Base-by-base conservation (phyloP, 768 basidiomycete genomes). In the Lactarius akahatsu region DNA sequence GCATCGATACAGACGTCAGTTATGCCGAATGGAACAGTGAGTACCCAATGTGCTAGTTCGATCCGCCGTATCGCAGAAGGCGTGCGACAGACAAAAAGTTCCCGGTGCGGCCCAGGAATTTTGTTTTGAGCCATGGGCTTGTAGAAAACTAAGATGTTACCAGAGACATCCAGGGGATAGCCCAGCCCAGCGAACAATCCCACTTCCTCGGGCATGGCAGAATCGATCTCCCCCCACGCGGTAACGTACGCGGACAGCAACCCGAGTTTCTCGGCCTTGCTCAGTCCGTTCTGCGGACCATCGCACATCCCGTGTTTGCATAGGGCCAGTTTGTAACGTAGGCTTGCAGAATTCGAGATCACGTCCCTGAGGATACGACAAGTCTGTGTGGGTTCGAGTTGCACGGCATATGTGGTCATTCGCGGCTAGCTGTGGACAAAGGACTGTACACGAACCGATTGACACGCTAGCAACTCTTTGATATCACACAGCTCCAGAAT, bases 271-370 rank as follows among this genome's bases (percentile, higher is more conserved):
- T 67, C 58, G 5, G 66, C 66, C 23, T 57, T 45, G 58, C 15
- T 59, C 20, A 67, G 3, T 30, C 56, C 34, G 56, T 11, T 11
- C 8, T 6, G 13, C 8, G 28, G 11, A 45, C 23, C 52, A 15
- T 67, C 66, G 4, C 66, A 67, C 66, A 67, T 63, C n/a, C 66
- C 58, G 8, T 63, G 20, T 26, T 59, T 7, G 9, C 23, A 38
- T 50, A 67, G 66, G 2, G 57, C 58, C 10, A 67, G 34, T 34
- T 67, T 67, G 54, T 67, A 67, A 15, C 58, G 58, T 2, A 67
- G 52, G 34, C 52, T 59, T 6, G 26, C 52, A 11, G 66, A 67
- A 47, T n/a, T 11, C 10, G 36, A 32, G 50, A 67, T 43, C 5
- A 67, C 41, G 26, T 55, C 50, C 15, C 34, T 54, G 20, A 67